Evolutionary conservation across 2,329 filamentous ascomycete species (phyloP), one percentile per base, ranked within the genome.

Genomic region (Geosmithia putterillii): DNA sequence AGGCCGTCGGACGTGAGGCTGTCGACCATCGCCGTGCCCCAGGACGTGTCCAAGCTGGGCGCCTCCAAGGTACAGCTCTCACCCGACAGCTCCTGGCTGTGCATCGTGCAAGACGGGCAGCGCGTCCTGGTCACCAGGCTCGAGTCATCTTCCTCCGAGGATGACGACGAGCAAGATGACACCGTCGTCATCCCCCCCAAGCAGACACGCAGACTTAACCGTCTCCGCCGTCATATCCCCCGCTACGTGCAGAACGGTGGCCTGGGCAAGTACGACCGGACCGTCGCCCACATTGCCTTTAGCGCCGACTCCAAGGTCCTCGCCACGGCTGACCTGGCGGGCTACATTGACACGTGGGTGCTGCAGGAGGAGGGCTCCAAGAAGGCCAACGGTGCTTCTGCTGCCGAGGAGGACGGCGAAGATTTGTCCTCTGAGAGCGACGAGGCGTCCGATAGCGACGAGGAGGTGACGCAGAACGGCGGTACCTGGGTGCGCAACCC

Each of bases 261-360:
- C 7, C 69, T 86, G 43, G 83, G 82, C n/a, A 65, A 66, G 21
- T 96, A 95, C 61, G 78, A 87, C 48, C 76, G 83, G 57, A 81
- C 73, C 38, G 79, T 96, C 50, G 80, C 75, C 32, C 82, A 86
- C 43, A 60, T 82, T 21, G 71, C 81, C 2, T 95, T 96, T 60
- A 89, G 88, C 9, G 69, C 80, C 5, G 83, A 95, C 57, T 86
- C 85, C 57, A 79, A 74, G 50, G 76, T 94, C 48, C 66, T 96
- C 40, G 88, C 83, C 8, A 76, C 81, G 23, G 81, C 83, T 40
- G 90, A 95, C 58, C 63, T 95, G 42, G 81, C 83, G 38, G 92
- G 92, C 38, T 87, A 81, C 60, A 70, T 96, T 25, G 89, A 96
- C 56, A 87, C 82, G 17, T 98, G 89, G 85, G 65, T 87, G 2